phyloP scores from a whole-genome alignment of 2,329 filamentous ascomycete genomes.

The Pochonia chlamydosporia region DNA sequence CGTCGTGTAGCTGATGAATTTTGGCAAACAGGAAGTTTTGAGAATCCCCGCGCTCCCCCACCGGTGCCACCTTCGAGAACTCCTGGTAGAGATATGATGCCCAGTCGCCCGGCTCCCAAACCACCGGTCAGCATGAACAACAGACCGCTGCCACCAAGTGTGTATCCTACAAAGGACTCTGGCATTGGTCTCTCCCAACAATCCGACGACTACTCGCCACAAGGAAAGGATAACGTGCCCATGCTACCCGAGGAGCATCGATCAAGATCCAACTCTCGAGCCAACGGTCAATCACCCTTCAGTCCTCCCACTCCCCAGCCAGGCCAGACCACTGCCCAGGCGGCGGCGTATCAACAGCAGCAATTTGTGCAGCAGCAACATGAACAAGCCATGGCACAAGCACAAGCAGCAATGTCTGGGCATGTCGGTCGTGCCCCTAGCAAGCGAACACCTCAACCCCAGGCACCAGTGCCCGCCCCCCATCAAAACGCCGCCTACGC shows the following conservation, averaged over 20 bases:
- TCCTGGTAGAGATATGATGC: constrained; percentile 54
- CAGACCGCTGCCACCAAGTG: constrained; percentile 46
- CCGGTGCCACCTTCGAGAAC: constrained; percentile 64
- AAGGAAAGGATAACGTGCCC: constrained; percentile 48
- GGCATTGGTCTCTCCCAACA: constrained; percentile 56
- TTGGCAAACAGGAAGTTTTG: constrained; percentile 66
- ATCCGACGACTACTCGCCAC: constrained; percentile 47
- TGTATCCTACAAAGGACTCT: constrained; percentile 53
- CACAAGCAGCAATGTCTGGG: constrained; percentile 69
- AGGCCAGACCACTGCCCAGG: constrained; percentile 28
- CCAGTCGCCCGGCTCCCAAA: constrained; percentile 79
- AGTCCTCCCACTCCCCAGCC: constrained; percentile 36
- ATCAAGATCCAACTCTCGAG: constrained; percentile 63
- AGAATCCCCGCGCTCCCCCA: constrained; percentile 90
- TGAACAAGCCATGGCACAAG: constrained; percentile 73
- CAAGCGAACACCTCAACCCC: constrained; percentile 51
- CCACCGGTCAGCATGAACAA: constrained; percentile 64
- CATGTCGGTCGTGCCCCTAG: constrained; percentile 69
- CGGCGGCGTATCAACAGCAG: constrained; percentile 54
- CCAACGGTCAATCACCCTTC: constrained; percentile 47
- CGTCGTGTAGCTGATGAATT: not conserved
- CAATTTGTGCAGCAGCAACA: constrained; percentile 70
- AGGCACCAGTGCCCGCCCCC: constrained; percentile 15
- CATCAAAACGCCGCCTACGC: constrained; percentile 22
- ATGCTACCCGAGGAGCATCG: constrained; percentile 63